Conservation (phyloP, 2,329 filamentous ascomycete genomes). For the Volutella citrinella region DNA sequence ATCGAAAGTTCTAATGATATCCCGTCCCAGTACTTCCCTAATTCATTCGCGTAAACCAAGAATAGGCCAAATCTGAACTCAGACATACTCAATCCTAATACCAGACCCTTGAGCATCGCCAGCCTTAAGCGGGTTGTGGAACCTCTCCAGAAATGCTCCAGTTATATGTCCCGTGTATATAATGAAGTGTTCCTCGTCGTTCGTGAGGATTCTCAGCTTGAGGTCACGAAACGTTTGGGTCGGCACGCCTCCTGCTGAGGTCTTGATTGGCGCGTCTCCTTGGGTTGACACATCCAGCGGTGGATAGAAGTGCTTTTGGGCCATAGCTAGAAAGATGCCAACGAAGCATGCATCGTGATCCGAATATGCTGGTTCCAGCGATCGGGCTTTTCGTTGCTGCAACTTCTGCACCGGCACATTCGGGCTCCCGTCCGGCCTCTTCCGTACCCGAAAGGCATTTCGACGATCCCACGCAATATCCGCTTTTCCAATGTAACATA, state of each 20-base stretch:
- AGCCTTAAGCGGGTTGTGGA: slow-evolving; percentile 45
- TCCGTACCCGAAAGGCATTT: slow-evolving; percentile 44
- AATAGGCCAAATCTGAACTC: slow-evolving; percentile 53
- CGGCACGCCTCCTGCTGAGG: slow-evolving; percentile 13
- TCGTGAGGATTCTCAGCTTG: slow-evolving; percentile 48
- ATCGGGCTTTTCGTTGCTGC: slow-evolving; percentile 44
- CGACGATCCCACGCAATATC: slow-evolving; percentile 44
- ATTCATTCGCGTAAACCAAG: slow-evolving; percentile 54
- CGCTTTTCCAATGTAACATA: slow-evolving; percentile 46
- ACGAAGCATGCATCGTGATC: slow-evolving; percentile 53
- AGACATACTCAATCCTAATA: slow-evolving; percentile 45
- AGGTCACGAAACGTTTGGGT: slow-evolving; percentile 42
- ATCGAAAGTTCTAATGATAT: slow-evolving; percentile 45
- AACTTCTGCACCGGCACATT: slow-evolving; percentile 49
- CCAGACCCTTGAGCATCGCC: slow-evolving; percentile 26
- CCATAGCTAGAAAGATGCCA: slow-evolving; percentile 54
- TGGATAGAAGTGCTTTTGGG: slow-evolving; percentile 52
- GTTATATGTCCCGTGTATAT: slow-evolving; percentile 52
- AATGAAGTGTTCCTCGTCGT: slow-evolving; percentile 48
- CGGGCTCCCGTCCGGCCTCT: slow-evolving; percentile 35
- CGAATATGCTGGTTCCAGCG: slow-evolving; percentile 43
- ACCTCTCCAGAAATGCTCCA: slow-evolving; percentile 46
- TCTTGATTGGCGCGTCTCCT: slow-evolving; percentile 27
- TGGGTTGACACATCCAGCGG: slow-evolving; percentile 17
- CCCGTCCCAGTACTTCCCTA: slow-evolving; percentile 49